These are phyloP conservation scores for Sporisorium graminicola DNA, from an alignment of 1,284 basidiomycete genomes.

Conservation along the genomic window DNA sequence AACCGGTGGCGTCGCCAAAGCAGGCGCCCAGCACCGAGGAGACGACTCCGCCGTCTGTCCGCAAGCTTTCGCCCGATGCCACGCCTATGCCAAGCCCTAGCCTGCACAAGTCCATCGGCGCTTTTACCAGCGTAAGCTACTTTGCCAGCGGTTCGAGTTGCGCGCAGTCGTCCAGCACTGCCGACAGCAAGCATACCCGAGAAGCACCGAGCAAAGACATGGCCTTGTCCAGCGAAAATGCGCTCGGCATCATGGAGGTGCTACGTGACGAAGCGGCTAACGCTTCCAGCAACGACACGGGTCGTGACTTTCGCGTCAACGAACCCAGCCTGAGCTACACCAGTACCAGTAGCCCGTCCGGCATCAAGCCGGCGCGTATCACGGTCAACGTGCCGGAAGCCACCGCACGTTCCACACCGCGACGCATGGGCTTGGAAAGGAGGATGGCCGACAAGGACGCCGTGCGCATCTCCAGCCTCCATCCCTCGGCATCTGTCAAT, in stretches of 20 bases:
- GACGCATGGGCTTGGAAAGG: constrained; percentile 31
- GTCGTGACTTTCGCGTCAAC: constrained; percentile 10
- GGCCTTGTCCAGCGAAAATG: background rate
- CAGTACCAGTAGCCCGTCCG: constrained; percentile 6
- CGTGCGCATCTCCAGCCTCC: constrained; percentile 23
- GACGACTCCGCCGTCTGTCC: constrained; percentile 29
- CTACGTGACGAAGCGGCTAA: constrained; percentile 22
- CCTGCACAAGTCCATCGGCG: constrained; percentile 40
- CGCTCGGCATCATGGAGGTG: constrained; percentile 25
- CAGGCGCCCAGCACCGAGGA: constrained; percentile 15
- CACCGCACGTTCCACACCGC: constrained; percentile 15
- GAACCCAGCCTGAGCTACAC: constrained; percentile 1
- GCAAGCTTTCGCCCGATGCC: constrained; percentile 50
- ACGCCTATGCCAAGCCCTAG: constrained; percentile 61
- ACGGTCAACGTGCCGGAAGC: constrained; percentile 18
- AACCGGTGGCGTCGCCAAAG: constrained; percentile 5
- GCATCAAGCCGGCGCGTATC: constrained; percentile 5
- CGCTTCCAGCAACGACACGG: background rate
- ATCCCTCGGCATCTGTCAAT: background rate
- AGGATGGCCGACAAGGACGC: constrained; percentile 34
- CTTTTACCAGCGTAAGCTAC: constrained; percentile 40
- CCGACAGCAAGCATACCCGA: background rate
- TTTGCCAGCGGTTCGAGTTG: constrained; percentile 26
- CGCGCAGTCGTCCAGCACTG: background rate
- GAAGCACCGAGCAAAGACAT: constrained; percentile 1